Base-by-base conservation (phyloP, 129 eudicot species). In the Lonicera japonica region DNA sequence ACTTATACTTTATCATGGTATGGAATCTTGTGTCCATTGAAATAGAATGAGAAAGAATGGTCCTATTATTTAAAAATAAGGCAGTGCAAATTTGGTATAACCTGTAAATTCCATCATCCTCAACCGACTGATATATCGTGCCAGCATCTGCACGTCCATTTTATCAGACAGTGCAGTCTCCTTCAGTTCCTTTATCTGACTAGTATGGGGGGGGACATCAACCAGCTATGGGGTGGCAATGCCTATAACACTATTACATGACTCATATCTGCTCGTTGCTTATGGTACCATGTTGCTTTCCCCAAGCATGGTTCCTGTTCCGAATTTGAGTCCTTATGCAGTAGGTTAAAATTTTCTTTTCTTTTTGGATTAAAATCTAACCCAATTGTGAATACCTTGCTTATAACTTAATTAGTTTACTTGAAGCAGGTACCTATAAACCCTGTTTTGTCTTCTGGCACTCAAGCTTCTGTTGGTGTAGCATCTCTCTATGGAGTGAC, bases 21-120 rank as follows among this genome's bases (percentile, higher is more conserved):
- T 62, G 62, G 21, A 41, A 14, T 76, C 69, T 21, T 65, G 23
- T 59, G 50, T 10, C 16, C 13, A 43, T 8, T 10, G 38, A 63
- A 68, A 70, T 88, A 91, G 98, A 96, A 82, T 8, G 96, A 82
- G 79, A 80, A 80, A 73, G 96, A 91, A 72, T 91, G 98, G 96
- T 82, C 98, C 95, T 87, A 91, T 81, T 87, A 87, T 91, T 84
- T 91, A 78, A 84, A 91, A 85, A 91, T 95, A 81, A 96, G 98
- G 95, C 96, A 84, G 75, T 91, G 98, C 98, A 91, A 87, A 82
- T 91, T 87, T 72, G 91, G 98, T 61, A 63, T 70, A 71, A 88
- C 96, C 40, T 91, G 98, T 87, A 91, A 91, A 87, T 91, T 84
- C 86, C 79, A 91, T 79, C 98, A 91, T 76, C 98, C 98, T 71